Percentiles rank a stretch among this genome's conserved stretches.
Conservation (phyloP, 1,139 yeast genomes). For the Nematodospora anomalae region DNA sequence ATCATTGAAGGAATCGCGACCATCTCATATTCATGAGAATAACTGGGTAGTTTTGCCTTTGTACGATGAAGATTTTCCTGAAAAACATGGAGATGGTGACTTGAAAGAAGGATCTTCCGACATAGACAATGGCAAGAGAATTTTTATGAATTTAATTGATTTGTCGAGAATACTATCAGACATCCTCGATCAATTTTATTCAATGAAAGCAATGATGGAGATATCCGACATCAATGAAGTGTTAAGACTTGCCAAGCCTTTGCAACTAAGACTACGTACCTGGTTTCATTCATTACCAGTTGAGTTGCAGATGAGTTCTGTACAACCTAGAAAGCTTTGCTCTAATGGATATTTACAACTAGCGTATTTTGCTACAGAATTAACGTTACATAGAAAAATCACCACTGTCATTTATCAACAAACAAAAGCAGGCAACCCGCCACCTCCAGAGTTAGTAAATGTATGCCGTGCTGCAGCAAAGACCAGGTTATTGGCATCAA, state of each 20-base stretch:
- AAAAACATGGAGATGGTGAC: constrained; percentile 58
- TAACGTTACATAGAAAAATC: constrained; percentile 79
- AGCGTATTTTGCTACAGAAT: constrained; percentile 85
- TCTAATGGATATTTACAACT: constrained; percentile 76
- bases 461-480: constrained; percentile 86
- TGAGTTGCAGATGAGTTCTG: constrained; percentile 63
- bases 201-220: constrained; percentile 62
- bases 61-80: constrained; percentile 74
- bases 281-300: constrained; percentile 85
- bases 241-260: constrained; percentile 75
- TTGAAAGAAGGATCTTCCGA: constrained; percentile 64
- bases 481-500: constrained; percentile 75
- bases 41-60: constrained; percentile 71
- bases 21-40: constrained; percentile 67
- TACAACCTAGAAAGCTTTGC: constrained; percentile 60
- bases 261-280: constrained; percentile 71
- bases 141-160: constrained; percentile 69
- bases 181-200: constrained; percentile 67
- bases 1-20: constrained; percentile 72
- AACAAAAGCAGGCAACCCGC: constrained; percentile 37
- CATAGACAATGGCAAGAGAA: constrained; percentile 67
- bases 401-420: constrained; percentile 56
- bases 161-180: constrained; percentile 71
- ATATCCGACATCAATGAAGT: constrained; percentile 63
- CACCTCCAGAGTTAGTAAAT: constrained; percentile 56